Evolutionary conservation across 208 protist genomes (phyloP).

Genomic region (Trypanosoma melophagium): DNA sequence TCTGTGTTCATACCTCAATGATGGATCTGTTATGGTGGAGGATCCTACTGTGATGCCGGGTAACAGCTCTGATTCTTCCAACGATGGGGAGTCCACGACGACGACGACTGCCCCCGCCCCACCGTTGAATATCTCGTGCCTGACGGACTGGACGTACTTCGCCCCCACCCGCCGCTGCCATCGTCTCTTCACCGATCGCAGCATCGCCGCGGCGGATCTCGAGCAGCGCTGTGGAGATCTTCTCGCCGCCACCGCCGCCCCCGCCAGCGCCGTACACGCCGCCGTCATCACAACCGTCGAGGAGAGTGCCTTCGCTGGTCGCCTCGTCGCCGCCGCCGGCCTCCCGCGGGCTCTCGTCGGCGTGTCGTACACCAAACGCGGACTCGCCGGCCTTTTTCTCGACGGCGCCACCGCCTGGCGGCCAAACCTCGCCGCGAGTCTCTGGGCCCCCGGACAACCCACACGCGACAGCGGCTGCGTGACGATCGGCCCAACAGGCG

Average conservation of each 20-base stretch:
- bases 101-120: conserved; percentile 15
- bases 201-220: conserved; percentile 43
- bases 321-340: conserved; percentile 23
- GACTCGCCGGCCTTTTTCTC: conserved; percentile 45
- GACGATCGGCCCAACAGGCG: conserved; percentile 33
- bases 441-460: conserved; percentile 55
- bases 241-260: conserved; percentile 26
- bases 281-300: conserved; percentile 34
- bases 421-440: conserved; percentile 31
- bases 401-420: conserved; percentile 35
- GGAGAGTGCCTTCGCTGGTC: conserved; percentile 56
- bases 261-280: conserved; percentile 37
- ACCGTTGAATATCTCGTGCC: conserved; percentile 8
- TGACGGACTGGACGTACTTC: conserved; percentile 20
- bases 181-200: conserved; percentile 10
- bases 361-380: conserved; percentile 49
- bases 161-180: conserved; percentile 2
- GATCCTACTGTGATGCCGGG: not conserved
- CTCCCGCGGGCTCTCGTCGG: conserved; percentile 40
- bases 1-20: conserved; percentile 70
- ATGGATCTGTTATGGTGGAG: conserved; percentile 40
- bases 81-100: conserved; percentile 7
- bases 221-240: conserved; percentile 42
- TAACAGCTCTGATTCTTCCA: not conserved
- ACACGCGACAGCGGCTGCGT: conserved; percentile 47